A percentile compares a stretch with the other conserved stretches of the same genome.
These are phyloP conservation scores for Boletus barrowsii DNA, from an alignment of 768 basidiomycete species.

Conservation along the genomic window DNA sequence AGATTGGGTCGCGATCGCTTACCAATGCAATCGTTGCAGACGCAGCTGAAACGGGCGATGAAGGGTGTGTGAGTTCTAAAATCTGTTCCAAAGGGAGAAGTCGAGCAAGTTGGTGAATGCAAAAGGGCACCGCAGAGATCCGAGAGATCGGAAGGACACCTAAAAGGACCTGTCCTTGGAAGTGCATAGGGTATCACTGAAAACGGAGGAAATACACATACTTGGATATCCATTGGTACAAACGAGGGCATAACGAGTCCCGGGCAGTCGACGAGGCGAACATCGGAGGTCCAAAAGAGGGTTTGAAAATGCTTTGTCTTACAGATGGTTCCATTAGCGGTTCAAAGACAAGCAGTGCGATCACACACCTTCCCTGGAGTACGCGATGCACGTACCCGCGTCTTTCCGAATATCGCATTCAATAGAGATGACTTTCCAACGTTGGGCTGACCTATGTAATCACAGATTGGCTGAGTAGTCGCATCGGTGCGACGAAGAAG, in stretches of 20 bases:
- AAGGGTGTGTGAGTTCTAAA: constrained; percentile 56
- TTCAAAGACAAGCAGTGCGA: background rate
- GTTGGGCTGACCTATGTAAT: constrained; percentile 76
- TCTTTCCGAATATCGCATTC: constrained; percentile 83
- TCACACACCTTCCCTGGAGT: constrained; percentile 77
- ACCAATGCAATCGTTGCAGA: background rate
- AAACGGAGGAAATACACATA: constrained; percentile 20
- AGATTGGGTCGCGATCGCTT: background rate
- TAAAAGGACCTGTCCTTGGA: constrained; percentile 51
- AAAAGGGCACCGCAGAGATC: constrained; percentile 80
- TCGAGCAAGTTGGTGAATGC: constrained; percentile 65
- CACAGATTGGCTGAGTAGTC: background rate
- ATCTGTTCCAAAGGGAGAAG: constrained; percentile 77
- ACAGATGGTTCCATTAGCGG: background rate
- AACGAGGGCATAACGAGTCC: constrained; percentile 89
- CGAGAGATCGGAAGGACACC: constrained; percentile 78
- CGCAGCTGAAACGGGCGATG: constrained; percentile 15
- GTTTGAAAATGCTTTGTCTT: constrained; percentile 97
- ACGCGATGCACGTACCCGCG: constrained; percentile 76
- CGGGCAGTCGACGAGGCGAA: constrained; percentile 93
- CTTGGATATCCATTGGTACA: constrained; percentile 82
- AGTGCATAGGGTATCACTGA: background rate
- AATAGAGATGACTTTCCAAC: constrained; percentile 92
- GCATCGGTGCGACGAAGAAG: background rate
- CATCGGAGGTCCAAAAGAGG: constrained; percentile 79